A percentile compares a stretch with the other conserved stretches of the same genome.
These are phyloP conservation scores for Fusarium sp. DNA, from an alignment of 2,329 filamentous ascomycete species.

Conservation along the genomic window DNA sequence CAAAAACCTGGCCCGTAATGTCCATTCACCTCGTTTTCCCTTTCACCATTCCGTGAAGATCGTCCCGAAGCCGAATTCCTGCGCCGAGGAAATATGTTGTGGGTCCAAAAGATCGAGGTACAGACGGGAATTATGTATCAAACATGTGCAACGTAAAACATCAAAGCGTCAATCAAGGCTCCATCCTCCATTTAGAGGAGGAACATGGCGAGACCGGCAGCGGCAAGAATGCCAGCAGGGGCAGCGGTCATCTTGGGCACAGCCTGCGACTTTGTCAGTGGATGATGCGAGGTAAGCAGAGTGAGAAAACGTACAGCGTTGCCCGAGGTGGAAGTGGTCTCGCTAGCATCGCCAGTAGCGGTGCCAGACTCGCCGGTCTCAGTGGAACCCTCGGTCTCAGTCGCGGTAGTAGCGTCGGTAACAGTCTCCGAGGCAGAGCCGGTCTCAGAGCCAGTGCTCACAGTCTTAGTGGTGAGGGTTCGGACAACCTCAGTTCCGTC, in stretches of 20 bases:
- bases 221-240: constrained; percentile 64
- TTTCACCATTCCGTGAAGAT: constrained; percentile 50
- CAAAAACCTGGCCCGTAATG: constrained; percentile 50
- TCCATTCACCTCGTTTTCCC: constrained; percentile 49
- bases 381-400: constrained; percentile 26
- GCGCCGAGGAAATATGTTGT: constrained; percentile 46
- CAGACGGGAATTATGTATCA: constrained; percentile 61
- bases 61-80: constrained; percentile 39
- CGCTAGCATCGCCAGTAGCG: constrained; percentile 27
- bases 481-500: constrained; percentile 36
- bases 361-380: constrained; percentile 24
- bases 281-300: neutral
- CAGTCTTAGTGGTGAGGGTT: constrained; percentile 40
- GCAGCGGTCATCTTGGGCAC: constrained; percentile 61
- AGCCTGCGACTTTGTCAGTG: constrained; percentile 44
- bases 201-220: constrained; percentile 64
- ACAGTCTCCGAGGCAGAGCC: constrained; percentile 38
- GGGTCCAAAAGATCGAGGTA: constrained; percentile 50
- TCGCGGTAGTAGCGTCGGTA: constrained; percentile 39
- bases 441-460: constrained; percentile 23
- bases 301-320: constrained; percentile 51
- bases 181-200: constrained; percentile 60
- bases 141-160: constrained; percentile 57
- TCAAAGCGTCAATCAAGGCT: constrained; percentile 40
- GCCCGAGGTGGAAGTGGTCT: constrained; percentile 43